phyloP scores from a whole-genome alignment of 1,284 basidiomycete genomes.

The Apiotrichum brassicae region DNA sequence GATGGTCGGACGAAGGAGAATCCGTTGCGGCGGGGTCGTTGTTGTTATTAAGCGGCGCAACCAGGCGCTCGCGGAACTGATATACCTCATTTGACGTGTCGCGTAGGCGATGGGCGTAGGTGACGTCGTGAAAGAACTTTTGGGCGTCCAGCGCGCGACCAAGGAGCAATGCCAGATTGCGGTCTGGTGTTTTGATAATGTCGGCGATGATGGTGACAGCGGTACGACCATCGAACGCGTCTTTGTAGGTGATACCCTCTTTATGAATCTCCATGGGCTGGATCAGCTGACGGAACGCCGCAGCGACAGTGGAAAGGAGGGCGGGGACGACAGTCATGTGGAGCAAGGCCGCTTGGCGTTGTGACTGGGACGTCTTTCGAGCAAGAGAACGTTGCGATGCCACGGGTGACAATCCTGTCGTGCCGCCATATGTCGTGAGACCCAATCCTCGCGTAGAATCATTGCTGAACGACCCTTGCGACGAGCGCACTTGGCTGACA shows the following conservation, averaged over 20 bases:
- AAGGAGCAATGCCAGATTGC: slow-evolving; percentile 87
- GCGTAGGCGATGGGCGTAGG: slow-evolving; percentile 91
- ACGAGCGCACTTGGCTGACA: slow-evolving; percentile 28
- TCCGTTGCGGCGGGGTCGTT: slow-evolving; percentile 21
- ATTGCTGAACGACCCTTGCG: slow-evolving; percentile 27
- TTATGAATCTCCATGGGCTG: slow-evolving; percentile 73
- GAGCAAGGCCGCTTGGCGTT: slow-evolving; percentile 29
- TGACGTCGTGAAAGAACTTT: slow-evolving; percentile 99
- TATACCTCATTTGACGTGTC: slow-evolving; percentile 88
- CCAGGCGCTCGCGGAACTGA: slow-evolving; percentile 61
- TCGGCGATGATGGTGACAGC: slow-evolving; percentile 94
- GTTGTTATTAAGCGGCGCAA: slow-evolving; percentile 39
- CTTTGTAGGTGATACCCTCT: slow-evolving; percentile 92
- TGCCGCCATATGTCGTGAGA: neutral
- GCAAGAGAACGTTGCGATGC: slow-evolving; percentile 33
- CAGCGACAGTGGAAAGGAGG: slow-evolving; percentile 85
- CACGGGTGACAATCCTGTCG: slow-evolving; percentile 32
- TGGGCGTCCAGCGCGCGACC: slow-evolving; percentile 94
- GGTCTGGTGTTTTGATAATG: slow-evolving; percentile 96
- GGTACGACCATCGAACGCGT: slow-evolving; percentile 92
- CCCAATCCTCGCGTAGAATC: neutral
- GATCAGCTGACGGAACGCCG: slow-evolving; percentile 82
- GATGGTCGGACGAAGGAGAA: slow-evolving; percentile 22
- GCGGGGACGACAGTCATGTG: slow-evolving; percentile 81
- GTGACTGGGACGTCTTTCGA: slow-evolving; percentile 20